phyloP scores from a whole-genome alignment of 2,329 filamentous ascomycete genomes.

The Cryphonectria parasitica region DNA sequence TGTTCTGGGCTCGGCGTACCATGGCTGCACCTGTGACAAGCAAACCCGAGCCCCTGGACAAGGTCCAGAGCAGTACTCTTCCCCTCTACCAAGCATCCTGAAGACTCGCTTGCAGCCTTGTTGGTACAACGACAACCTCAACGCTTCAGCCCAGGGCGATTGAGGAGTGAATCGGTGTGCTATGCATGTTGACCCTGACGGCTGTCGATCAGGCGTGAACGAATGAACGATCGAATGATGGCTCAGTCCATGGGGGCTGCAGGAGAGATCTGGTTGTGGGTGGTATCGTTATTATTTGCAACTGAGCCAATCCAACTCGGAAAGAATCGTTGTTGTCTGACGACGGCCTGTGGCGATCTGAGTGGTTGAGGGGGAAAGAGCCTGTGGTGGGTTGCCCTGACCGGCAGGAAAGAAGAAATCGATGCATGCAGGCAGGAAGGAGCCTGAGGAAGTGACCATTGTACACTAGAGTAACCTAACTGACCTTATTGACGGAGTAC shows the following conservation, averaged over 20 bases:
- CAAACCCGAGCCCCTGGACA: slow-evolving; percentile 1
- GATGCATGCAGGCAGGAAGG: neutral
- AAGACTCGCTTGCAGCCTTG: neutral
- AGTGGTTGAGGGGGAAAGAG: neutral
- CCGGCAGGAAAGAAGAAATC: neutral
- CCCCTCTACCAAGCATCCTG: neutral
- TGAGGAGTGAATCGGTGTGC: no score
- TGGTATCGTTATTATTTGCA: neutral
- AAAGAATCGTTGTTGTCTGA: no score
- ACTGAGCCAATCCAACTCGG: no score
- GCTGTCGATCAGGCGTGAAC: neutral
- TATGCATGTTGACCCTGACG: neutral
- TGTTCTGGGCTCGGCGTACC: neutral
- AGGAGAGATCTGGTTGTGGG: neutral
- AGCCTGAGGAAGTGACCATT: neutral
- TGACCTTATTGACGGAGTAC: no score
- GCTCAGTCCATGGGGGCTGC: no score
- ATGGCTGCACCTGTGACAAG: slow-evolving; percentile 2
- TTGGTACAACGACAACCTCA: neutral
- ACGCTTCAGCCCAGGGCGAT: neutral
- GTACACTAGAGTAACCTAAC: neutral
- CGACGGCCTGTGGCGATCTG: neutral
- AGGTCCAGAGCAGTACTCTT: neutral
- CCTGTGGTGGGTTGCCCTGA: no score
- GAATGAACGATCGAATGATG: neutral